Base-by-base conservation (phyloP, 306 rosid species). In the Prunus davidiana region DNA sequence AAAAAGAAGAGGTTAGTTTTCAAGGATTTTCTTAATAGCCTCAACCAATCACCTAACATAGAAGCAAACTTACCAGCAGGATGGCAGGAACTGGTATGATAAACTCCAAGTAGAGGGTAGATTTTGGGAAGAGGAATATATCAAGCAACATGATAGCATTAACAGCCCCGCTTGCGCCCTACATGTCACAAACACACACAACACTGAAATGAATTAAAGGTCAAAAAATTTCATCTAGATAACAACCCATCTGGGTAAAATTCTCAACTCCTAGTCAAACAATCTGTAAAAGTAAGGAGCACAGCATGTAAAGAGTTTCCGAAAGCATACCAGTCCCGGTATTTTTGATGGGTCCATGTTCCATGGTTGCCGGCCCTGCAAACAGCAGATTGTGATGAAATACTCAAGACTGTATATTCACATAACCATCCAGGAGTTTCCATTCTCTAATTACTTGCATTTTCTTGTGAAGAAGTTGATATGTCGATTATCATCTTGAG, bases 121-220 rank as follows among this genome's bases (percentile, higher is more conserved):
- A 67, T 71, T 38, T 87, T 38, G 99, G 99, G 82, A 74, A 72
- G 87, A 95, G 99, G 82, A 92, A 95, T 85, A 95, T 86, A 67
- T 84, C 79, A 63, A 95, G 97, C 80, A 95, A 82, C 86, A 89
- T 79, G 51, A 95, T 81, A 34, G 97, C 99, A 75, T 90, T 88
- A 75, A 92, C 91, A 34, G 96, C 97, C 72, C 91, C 97, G 72
- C 97, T 92, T 76, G 97, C 99, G 14, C 97, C 99, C 99, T 92
- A 75, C 63, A 74, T 25, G 60, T 64, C 79, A 82, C 80, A 80
- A 80, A 56, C 64, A 79, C 19, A 85, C 61, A 67, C 51, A 22
- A 60, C n/a, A 63, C 45, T 71, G 54, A 79, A 43, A 73, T 49
- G 28, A 77, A 73, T 67, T 64, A 60, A 76, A 63, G 78, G 70